Conservation (phyloP, 2,329 filamentous ascomycete species). For the Tolypocladium inflatum region DNA sequence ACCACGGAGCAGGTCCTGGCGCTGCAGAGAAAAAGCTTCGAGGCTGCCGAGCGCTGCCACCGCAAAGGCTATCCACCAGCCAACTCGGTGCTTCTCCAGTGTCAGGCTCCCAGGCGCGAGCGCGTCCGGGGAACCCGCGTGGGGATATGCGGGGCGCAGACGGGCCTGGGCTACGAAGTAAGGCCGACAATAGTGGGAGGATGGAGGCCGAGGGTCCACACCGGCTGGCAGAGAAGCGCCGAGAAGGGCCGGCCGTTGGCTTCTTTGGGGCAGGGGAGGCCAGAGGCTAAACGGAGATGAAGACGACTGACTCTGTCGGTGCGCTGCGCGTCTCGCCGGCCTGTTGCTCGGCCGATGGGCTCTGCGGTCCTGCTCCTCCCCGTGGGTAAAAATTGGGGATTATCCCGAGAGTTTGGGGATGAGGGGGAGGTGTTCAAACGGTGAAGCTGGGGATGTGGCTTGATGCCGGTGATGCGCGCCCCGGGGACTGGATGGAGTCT, state of each 20-base stretch:
- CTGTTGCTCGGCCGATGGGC: no score
- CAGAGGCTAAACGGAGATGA: not conserved
- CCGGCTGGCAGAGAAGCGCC: constrained; percentile 20
- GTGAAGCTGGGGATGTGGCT: not conserved
- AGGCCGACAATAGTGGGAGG: constrained; percentile 14
- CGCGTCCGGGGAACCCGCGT: constrained; percentile 19
- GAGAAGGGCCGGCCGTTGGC: constrained; percentile 20
- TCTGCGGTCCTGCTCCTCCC: not conserved
- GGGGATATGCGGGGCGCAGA: constrained; percentile 7
- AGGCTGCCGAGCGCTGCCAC: not conserved
- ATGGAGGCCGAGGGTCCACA: constrained; percentile 3
- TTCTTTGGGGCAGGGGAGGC: constrained; percentile 1
- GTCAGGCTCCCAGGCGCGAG: not conserved
- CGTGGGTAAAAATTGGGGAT: not conserved
- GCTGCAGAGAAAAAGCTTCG: not conserved
- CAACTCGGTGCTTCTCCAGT: no score
- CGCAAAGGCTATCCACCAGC: not conserved
- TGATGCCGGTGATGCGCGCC: not conserved
- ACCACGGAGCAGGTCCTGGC: not conserved
- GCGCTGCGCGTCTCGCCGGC: no score
- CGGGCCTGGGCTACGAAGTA: constrained; percentile 19
- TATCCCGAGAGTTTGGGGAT: not conserved
- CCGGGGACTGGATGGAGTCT: no score
- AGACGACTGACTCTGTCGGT: not conserved
- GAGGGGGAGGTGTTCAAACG: not conserved